phyloP scores from a whole-genome alignment of 1,284 basidiomycete genomes.

The Apiotrichum sp. region DNA sequence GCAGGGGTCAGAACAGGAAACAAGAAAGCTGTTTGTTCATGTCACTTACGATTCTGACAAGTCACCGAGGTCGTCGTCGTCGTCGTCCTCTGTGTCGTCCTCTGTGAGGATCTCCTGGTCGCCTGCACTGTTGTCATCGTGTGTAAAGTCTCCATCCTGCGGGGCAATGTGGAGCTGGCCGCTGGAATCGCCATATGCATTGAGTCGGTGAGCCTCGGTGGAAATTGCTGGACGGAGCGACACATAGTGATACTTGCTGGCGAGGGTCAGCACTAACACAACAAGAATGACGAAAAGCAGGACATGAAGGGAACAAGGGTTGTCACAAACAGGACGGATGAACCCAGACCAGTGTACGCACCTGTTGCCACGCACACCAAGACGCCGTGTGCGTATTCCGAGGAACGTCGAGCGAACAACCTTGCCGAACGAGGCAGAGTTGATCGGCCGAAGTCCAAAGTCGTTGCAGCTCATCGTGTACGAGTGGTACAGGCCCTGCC shows the following conservation, averaged over 20 bases:
- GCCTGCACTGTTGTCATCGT: constrained; percentile 8
- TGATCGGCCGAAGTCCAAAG: constrained; percentile 59
- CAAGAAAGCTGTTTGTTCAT: too few species aligned
- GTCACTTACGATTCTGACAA: constrained; percentile 7
- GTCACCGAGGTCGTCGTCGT: constrained; percentile 31
- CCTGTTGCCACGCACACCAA: constrained; percentile 81
- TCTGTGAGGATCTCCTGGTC: constrained; percentile 19
- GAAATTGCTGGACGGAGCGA: constrained; percentile 73
- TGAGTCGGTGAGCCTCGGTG: constrained; percentile 80
- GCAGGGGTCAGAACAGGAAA: not conserved
- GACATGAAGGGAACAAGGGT: too few species aligned
- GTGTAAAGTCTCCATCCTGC: constrained; percentile 15
- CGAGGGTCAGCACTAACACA: too few species aligned
- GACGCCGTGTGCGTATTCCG: constrained; percentile 82
- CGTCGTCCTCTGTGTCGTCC: constrained; percentile 29
- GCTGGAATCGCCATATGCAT: constrained; percentile 63
- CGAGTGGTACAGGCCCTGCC: constrained; percentile 86
- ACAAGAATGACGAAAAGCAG: too few species aligned
- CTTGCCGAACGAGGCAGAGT: constrained; percentile 88
- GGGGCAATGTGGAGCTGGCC: constrained; percentile 22
- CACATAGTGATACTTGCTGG: constrained; percentile 42
- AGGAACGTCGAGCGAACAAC: constrained; percentile 87
- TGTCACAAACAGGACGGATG: not conserved
- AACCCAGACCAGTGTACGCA: constrained; percentile 3
- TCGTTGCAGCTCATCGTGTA: constrained; percentile 72